phyloP scores from a whole-genome alignment of 106 monocot species.

The Xerophyta viscosa region DNA sequence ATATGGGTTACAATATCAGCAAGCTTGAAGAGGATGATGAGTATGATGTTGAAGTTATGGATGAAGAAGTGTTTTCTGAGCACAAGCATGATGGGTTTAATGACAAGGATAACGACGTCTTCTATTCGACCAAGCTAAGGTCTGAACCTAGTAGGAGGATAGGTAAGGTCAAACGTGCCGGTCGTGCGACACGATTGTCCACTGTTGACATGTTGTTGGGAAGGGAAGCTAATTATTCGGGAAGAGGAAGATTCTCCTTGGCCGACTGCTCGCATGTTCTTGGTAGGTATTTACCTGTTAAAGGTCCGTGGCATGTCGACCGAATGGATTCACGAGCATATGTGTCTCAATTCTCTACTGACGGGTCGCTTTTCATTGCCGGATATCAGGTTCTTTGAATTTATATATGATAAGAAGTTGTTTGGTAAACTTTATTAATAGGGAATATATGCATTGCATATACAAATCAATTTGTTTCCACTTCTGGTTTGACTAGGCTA shows the following conservation, averaged over 20 bases:
- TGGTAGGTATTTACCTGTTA: slow-evolving; percentile 56
- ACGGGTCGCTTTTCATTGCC: slow-evolving; percentile 80
- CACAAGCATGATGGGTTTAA: slow-evolving; percentile 12
- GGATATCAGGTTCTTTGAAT: slow-evolving; percentile 64
- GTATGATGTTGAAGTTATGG: not conserved
- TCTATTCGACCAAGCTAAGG: slow-evolving; percentile 52
- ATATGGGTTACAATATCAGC: slow-evolving; percentile 58
- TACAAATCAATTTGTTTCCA: not conserved
- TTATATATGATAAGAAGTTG: not conserved
- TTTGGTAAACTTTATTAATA: too few species aligned
- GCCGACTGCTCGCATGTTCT: slow-evolving; percentile 69
- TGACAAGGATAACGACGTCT: slow-evolving; percentile 43
- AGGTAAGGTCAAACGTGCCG: slow-evolving; percentile 17
- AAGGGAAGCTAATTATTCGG: slow-evolving; percentile 60
- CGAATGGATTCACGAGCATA: slow-evolving; percentile 69
- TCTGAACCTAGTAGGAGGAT: slow-evolving; percentile 41
- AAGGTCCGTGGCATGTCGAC: slow-evolving; percentile 73
- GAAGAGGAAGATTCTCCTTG: slow-evolving; percentile 54
- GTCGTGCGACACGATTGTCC: slow-evolving; percentile 26
- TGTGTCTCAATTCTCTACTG: slow-evolving; percentile 84
- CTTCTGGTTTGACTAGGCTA: slow-evolving; percentile 16
- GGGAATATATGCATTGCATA: too few species aligned
- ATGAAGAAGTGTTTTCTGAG: slow-evolving; percentile 6
- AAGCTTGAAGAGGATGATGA: slow-evolving; percentile 27
- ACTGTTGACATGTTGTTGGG: slow-evolving; percentile 52